Base-by-base conservation (phyloP, 2,329 filamentous ascomycete species). In the Curvularia lunata region DNA sequence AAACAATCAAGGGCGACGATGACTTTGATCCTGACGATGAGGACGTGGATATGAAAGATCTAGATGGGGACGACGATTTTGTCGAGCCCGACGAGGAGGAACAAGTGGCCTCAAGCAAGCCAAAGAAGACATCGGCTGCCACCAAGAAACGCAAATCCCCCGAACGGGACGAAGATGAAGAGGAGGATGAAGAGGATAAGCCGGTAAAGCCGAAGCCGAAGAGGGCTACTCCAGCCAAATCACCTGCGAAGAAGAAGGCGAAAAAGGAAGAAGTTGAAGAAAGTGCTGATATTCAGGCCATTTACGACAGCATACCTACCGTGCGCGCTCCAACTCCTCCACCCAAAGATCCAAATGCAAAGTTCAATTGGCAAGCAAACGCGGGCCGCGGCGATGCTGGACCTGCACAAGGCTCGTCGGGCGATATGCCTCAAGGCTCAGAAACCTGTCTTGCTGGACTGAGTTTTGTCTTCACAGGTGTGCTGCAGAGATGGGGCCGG, bases 401-500 rank as follows among this genome's bases (percentile, higher is more conserved):
- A 18, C 85, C 86, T 7, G 84, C 85, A 48, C 82, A 85, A 21
- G 87, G 86, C 10, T 80, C 83, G 9, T 86, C 67, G 2, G 52
- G 82, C 28, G 91, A 96, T 16, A 80, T 97, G 48, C 95, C 95
- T 0, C 84, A 86, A 19, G 95, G 95, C 7, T 88, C 88, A 51
- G 91, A 95, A 10, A 96, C 97, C 67, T 99, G 95, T 73, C 84
- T 99, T 54, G 88, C 88, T 53, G 95, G 96, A 0, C 82, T 98
- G 54, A 90, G 87, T 0, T 99, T 99, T 72, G 95, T 99, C 27
- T 99, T 99, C 70, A 99, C 96, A 0, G 95, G 95, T 23, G 84
- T 97, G 23, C 81, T 98, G 38, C 85, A 91, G 59, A 88, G 86
- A 0, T 85, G 98, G 55, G 88, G 90, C 43, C 88, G 95, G 59